Conservation (phyloP, 495 filamentous ascomycete species). For the Hypoxylon subgilvum region DNA sequence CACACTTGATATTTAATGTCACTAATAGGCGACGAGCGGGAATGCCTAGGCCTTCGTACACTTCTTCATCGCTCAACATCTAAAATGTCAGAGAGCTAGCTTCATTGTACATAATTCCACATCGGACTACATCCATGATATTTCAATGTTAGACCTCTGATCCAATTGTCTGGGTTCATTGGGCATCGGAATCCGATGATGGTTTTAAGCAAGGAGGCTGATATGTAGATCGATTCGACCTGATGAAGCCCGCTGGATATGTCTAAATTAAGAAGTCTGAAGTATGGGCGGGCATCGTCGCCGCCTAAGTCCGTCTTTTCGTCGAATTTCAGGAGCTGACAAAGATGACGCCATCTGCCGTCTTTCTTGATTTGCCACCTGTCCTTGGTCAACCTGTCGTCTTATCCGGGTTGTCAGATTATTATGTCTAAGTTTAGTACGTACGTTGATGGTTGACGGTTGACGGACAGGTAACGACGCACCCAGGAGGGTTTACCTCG, state of each 20-base stretch:
- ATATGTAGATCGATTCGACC: constrained; percentile 11
- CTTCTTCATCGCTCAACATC: too few relatives aligned
- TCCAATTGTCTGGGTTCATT: background rate
- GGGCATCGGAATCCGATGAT: background rate
- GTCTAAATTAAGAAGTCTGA: constrained; percentile 31
- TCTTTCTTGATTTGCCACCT: background rate
- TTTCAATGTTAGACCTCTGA: too few relatives aligned
- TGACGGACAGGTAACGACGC: constrained; percentile 2
- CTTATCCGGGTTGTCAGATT: constrained; percentile 15
- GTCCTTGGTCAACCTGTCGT: background rate
- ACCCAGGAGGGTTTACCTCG: constrained; percentile 1
- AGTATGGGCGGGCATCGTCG: background rate
- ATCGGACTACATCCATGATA: too few relatives aligned
- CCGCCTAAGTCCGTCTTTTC: constrained; percentile 12
- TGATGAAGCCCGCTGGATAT: constrained; percentile 16
- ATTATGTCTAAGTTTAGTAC: too few relatives aligned
- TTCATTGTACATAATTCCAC: too few relatives aligned
- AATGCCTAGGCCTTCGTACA: too few relatives aligned
- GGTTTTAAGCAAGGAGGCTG: constrained; percentile 14
- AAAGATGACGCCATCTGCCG: constrained; percentile 17
- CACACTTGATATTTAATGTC: too few relatives aligned
- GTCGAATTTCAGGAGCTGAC: constrained; percentile 7
- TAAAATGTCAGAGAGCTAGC: too few relatives aligned
- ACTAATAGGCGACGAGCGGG: too few relatives aligned
- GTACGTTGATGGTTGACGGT: too few relatives aligned